These are phyloP conservation scores for Coemansia sp. DNA, from an alignment of 192 early-diverging fungal species.

Conservation along the genomic window DNA sequence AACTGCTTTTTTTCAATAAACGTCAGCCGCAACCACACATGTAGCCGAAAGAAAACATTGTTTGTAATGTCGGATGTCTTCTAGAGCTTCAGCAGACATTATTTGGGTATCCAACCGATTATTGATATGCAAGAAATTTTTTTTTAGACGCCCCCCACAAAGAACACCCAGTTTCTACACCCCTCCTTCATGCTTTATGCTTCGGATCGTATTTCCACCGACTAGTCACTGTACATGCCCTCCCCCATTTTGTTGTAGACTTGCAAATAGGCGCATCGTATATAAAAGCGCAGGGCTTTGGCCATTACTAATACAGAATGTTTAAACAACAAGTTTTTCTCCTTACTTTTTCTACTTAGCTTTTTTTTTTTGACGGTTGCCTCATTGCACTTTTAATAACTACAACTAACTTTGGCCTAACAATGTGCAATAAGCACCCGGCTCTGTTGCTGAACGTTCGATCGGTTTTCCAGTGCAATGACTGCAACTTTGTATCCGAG, in stretches of 20 bases:
- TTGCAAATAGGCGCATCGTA: too few species aligned
- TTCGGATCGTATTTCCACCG: too few species aligned
- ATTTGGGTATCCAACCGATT: background rate
- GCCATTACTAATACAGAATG: too few species aligned
- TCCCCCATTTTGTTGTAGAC: too few species aligned
- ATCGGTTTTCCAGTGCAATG: slow-evolving; percentile 46
- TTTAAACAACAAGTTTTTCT: background rate
- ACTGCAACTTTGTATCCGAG: slow-evolving; percentile 39
- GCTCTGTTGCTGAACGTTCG: slow-evolving; percentile 18
- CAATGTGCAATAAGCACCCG: slow-evolving; percentile 21
- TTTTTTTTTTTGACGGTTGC: background rate
- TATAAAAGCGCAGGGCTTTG: too few species aligned
- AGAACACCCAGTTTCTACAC: slow-evolving; percentile 9
- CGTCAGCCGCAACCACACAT: background rate
- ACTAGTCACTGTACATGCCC: too few species aligned
- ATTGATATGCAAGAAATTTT: slow-evolving; percentile 9
- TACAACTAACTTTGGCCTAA: background rate
- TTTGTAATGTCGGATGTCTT: slow-evolving; percentile 5
- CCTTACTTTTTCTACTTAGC: background rate
- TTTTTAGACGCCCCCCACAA: background rate
- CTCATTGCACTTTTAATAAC: too few species aligned
- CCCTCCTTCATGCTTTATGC: background rate
- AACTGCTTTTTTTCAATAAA: background rate
- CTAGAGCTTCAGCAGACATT: background rate
- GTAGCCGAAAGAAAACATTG: slow-evolving; percentile 6